These are phyloP conservation scores for Knoxdaviesia capensis DNA, from an alignment of 2,329 filamentous ascomycete species.

Conservation along the genomic window DNA sequence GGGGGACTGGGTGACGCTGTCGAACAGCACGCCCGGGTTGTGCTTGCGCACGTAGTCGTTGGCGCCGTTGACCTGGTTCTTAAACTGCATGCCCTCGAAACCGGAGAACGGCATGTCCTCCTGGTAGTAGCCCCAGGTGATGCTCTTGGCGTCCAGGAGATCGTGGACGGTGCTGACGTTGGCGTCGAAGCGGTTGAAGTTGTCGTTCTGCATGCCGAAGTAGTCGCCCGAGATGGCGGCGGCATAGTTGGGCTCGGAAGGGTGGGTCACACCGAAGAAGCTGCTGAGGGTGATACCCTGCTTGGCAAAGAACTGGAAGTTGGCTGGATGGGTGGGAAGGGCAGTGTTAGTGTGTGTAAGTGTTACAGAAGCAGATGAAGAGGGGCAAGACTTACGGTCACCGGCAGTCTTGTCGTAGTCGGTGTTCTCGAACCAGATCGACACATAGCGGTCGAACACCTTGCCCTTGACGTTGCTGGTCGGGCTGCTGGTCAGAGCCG, in stretches of 20 bases:
- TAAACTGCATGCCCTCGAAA: constrained; percentile 42
- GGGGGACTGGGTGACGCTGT: constrained; percentile 37
- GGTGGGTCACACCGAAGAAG: constrained; percentile 45
- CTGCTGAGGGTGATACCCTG: constrained; percentile 13
- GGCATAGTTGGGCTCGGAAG: constrained; percentile 59
- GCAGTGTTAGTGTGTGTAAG: too few relatives aligned
- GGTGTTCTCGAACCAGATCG: constrained; percentile 64
- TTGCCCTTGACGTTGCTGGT: constrained; percentile 47
- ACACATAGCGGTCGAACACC: constrained; percentile 50
- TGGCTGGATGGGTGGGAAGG: constrained; percentile 6
- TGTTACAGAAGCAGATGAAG: not conserved
- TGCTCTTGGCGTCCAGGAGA: constrained; percentile 41
- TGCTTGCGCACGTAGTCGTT: constrained; percentile 76
- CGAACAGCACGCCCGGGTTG: constrained; percentile 46
- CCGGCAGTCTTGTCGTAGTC: constrained; percentile 42
- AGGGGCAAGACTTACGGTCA: constrained; percentile 29
- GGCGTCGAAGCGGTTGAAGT: constrained; percentile 32
- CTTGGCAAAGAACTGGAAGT: constrained; percentile 10
- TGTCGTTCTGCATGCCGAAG: constrained; percentile 52
- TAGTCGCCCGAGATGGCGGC: constrained; percentile 49
- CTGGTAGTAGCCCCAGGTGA: constrained; percentile 55
- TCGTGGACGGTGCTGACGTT: constrained; percentile 51
- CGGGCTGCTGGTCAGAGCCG: constrained; percentile 37
- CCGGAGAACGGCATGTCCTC: constrained; percentile 61
- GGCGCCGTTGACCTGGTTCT: constrained; percentile 42